Base-by-base conservation (phyloP, 805 yeast species). In the Wickerhamomyces subpelliculosus region DNA sequence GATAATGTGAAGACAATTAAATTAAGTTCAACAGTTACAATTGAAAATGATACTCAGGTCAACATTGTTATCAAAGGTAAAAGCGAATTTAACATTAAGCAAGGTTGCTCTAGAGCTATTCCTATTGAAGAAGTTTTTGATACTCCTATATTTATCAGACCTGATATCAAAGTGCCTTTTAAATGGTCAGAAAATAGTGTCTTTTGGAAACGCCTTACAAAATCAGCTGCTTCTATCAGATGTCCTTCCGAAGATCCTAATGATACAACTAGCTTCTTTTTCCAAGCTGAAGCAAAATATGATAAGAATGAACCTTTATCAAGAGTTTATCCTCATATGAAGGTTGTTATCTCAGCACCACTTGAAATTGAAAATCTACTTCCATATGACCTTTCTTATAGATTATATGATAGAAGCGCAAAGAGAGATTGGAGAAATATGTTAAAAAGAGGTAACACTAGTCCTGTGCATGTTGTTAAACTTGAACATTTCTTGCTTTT, bases 311-410 rank as follows among this genome's bases (percentile, higher is more conserved):
- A 85, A 45, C 88, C 87, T 0, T 62, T 88, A 20, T 72, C 84
- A 0, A 67, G 70, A 41, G 71, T 84, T 1, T 94, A 86, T 52
- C 98, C 98, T 0, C 93, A 85, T 50, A 72, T 90, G 84, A 72
- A 68, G 8, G 62, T 93, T 19, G 71, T 78, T 4, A 62, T 93
- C 7, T 78, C 93, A 0, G 86, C 97, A 0, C 97, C 98, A 0
- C 61, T 93, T 33, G 85, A 84, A 48, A 68, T 93, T 41, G 88
- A 84, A 47, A 93, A 93, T 52, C 64, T 87, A 36, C 58, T 94
- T 35, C 97, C 99, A 0, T 84, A 73, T 54, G 95, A 85, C 49
- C 60, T 90, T 32, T 68, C 74, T 16, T 87, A 83, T 61, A 67
- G 83, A 40, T 67, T 93, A 12, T 84, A 82, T 57, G 93, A 88